Conservation (phyloP, 257 asterid species). For the Solanum pimpinellifolium region DNA sequence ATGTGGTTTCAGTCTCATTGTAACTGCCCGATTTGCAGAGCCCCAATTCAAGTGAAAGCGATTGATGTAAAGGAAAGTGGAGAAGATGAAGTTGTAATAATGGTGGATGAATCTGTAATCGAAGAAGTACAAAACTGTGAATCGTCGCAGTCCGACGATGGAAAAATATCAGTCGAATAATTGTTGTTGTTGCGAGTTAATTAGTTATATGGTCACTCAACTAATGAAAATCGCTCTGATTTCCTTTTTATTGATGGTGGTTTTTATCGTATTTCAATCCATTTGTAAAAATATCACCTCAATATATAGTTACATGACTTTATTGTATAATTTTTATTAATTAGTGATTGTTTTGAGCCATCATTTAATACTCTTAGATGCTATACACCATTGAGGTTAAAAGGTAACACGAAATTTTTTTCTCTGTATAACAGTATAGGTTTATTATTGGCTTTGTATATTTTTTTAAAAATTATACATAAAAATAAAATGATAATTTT, state of each 20-base stretch:
- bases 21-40: conserved; percentile 45
- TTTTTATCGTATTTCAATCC: neutral
- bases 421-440: too few species aligned
- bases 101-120: neutral
- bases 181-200: neutral
- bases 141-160: neutral
- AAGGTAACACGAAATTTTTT: neutral
- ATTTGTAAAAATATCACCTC: neutral
- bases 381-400: too few species aligned
- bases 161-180: neutral
- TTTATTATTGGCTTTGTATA: too few species aligned
- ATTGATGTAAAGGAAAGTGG: neutral
- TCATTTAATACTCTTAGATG: too few species aligned
- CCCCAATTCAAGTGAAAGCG: conserved; percentile 7
- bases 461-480: too few species aligned
- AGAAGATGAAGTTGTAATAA: neutral
- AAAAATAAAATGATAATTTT: too few species aligned
- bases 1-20: conserved; percentile 36
- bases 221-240: neutral
- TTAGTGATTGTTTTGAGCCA: neutral
- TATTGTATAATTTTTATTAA: neutral
- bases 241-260: neutral
- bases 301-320: neutral
- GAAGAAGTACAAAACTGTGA: neutral
- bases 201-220: neutral